Base-by-base conservation (phyloP, 2,329 filamentous ascomycete genomes). In the Fusarium buxicola region DNA sequence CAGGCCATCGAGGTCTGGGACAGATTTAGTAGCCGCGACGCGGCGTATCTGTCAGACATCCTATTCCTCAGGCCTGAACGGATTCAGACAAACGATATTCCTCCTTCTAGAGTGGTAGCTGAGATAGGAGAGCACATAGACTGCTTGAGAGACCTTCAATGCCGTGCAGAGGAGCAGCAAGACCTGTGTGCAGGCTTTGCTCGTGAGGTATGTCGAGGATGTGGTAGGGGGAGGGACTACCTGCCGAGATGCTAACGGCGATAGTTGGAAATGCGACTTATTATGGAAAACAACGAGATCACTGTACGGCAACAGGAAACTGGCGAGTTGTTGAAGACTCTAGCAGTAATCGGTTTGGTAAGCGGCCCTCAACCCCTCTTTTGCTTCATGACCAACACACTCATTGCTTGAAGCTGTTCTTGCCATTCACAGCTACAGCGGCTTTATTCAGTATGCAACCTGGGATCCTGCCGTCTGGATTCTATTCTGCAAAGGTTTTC, bases 231-330 rank as follows among this genome's bases (percentile, higher is more conserved):
- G 18, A 31, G 39, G 7, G 3, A 6, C 3, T 16, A 15, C 0
- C 8, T 27, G 8, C 11, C 18, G 7, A 27, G 8, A 41, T 11
- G 18, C 49, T 57, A 28, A 48, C 28, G 3, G 3, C 12, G 12
- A 15, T 15, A 57, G 49, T n/a, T 55, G 41, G 54, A 57, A 31
- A 47, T 57, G 35, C 24, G 47, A 3, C 36, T 57, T 16, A 40
- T 36, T 0, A 36, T 57, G 28, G 54, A 57, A 9, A 35, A 55
- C 12, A 41, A 57, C 21, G 35, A 57, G 11, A 31, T 40, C 16
- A 32, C 54, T 1, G 40, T 30, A 10, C 35, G 32, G 3, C 41
- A 57, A 1, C 49, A 47, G 12, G 27, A 21, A 35, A 44, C 25
- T 1, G 21, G 6, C 5, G 34, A 55, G 12, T 35, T n/a, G 16